Base-by-base conservation (phyloP, 2,329 filamentous ascomycete genomes). In the Xenoacremonium recifei region DNA sequence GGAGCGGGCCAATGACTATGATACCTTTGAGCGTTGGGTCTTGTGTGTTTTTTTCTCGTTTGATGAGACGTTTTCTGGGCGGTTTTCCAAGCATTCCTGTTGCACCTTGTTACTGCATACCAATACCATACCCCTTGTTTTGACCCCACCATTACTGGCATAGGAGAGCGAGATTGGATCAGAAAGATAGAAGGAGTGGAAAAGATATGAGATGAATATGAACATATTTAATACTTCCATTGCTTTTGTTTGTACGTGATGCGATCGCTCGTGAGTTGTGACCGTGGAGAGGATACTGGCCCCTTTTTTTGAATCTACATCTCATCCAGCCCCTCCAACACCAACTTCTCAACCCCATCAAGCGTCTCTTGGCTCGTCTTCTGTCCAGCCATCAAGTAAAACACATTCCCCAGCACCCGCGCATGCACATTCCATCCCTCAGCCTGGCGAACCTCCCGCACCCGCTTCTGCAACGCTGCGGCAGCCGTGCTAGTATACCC, bases 321-420 rank as follows among this genome's bases (percentile, higher is more conserved):
- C 7, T 31, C 18, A 10, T 20, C 17, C 39, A 57, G 32, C 1
- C 49, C 55, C 30, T 44, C 42, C 4, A 42, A 16, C 12, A 59
- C 21, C 6, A 59, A 37, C 3, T 35, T 42, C 21, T 59, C 50
- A 3, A 59, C 11, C 29, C 51, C 49, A 6, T 21, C 10, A 9
- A 69, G 45, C 1, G 55, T 62, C 20, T 57, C 54, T 19, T 51
- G 43, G 5, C 47, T 58, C 4, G 66, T 70, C 21, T 61, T 73
- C 50, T 79, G 76, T 35, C 76, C 68, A 0, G 75, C 67, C 77
- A 82, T 81, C 23, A 81, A 47, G 54, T 82, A 82, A 6, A 82
- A 57, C 0, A 81, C 76, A 50, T 81, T 80, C 0, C 78, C 79
- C 29, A 82, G 52, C 3, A 80, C 74, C 6, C 79, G 62, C 3